Base-by-base conservation (phyloP, 371 early-diverging fungal species). In the Rhizopus stolonifer region DNA sequence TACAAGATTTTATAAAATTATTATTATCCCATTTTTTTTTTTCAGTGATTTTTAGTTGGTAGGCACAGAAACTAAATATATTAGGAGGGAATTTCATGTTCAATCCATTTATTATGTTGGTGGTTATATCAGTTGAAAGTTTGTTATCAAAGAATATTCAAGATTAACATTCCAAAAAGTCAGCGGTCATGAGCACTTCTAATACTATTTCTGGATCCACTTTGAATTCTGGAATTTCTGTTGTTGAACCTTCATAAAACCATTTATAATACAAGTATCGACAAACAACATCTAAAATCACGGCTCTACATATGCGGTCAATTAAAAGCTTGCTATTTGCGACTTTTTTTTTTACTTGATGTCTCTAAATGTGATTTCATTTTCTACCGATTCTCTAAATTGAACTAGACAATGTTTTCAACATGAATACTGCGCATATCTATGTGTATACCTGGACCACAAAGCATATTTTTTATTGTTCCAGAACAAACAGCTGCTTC, bases 141-240 rank as follows among this genome's bases (percentile, higher is more conserved):
- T 29, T 29, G 4, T 4, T 10, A 29, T 29, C 31, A 29, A 29
- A 4, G 10, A 29, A 4, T 7, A 29, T 32, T 48, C 23, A 29
- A 48, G n/a, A n/a, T 64, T 64, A 92, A 70, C 92, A 91, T 64
- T 94, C 95, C 45, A 95, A 65, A 62, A 94, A 97, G 64, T 97
- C 96, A 0, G 96, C 91, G 7, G 94, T 94, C 93, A 94, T 94
- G 29, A 97, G 67, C n/a, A 94, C 79, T 60, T 97, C 96, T 52
- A 95, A 65, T 0, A 92, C 91, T 14, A 91, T 70, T 57, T 94
- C 92, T 19, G 91, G 84, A 29, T 95, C 98, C 43, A 97, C 88
- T 19, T 74, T 74, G 64, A 96, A 96, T 56, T 91, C 90, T 17
- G 98, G 96, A 19, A 95, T 88, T 43, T 91, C 88, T 18, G 79